Evolutionary conservation across 1,284 basidiomycete species (phyloP).

Genomic region (Neolentinus lepideus): DNA sequence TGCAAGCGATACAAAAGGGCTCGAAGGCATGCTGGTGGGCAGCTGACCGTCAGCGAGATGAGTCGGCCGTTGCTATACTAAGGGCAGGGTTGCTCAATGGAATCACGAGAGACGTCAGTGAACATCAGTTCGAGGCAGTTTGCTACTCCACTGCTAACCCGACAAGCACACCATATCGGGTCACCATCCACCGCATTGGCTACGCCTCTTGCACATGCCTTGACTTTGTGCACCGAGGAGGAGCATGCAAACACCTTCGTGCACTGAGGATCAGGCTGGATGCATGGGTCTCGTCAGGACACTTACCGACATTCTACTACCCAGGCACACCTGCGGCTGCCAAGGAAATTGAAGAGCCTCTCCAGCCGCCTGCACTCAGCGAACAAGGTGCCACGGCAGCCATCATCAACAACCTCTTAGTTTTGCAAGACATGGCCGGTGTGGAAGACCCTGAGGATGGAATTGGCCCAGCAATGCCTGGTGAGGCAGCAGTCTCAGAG

Average conservation of each 20-base stretch:
- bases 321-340: not conserved
- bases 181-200: slow-evolving; percentile 7
- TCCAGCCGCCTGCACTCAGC: not conserved
- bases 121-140: not conserved
- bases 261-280: slow-evolving; percentile 9
- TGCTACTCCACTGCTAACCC: not conserved
- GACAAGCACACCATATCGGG: slow-evolving; percentile 2
- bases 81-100: not conserved
- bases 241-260: slow-evolving; percentile 25
- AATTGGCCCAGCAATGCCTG: not conserved
- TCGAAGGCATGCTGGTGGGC: slow-evolving; percentile 3
- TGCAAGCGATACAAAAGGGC: not conserved
- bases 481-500: not conserved
- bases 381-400: not conserved
- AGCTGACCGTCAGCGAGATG: slow-evolving; percentile 4
- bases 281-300: not conserved
- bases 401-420: not conserved
- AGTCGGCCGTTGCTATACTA: not conserved
- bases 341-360: not conserved
- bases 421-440: not conserved
- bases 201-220: slow-evolving; percentile 17
- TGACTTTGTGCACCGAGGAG: slow-evolving; percentile 17
- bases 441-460: not conserved
- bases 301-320: not conserved
- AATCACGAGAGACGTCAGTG: not conserved